Conservation (phyloP, 78 protist species). For the Dictyostelium intermedium region DNA sequence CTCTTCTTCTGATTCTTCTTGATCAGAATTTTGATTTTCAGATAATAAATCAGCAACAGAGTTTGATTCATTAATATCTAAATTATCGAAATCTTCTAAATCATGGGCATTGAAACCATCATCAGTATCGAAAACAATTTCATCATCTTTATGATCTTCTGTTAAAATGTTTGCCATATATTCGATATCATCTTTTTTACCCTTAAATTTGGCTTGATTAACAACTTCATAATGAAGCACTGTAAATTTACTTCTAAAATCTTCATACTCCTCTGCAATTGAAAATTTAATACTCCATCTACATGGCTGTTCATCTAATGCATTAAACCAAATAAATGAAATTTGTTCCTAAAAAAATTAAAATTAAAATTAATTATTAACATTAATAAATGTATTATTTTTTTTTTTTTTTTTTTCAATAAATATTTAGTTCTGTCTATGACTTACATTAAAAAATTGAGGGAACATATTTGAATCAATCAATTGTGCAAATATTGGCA, state of each 20-base stretch:
- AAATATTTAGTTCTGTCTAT: not conserved
- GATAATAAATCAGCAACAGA: not conserved
- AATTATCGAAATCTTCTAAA: conserved; percentile 60
- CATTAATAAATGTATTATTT: not conserved
- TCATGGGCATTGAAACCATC: conserved; percentile 59
- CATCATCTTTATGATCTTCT: conserved; percentile 38
- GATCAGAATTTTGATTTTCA: not conserved
- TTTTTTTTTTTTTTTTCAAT: not conserved
- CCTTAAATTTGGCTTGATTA: conserved; percentile 50
- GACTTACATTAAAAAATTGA: conserved; percentile 47
- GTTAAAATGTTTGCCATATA: conserved; percentile 45
- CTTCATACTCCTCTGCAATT: conserved; percentile 21
- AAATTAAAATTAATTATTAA: not conserved
- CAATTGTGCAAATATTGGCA: conserved; percentile 30
- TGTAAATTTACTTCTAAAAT: conserved; percentile 42
- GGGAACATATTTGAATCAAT: conserved; percentile 66
- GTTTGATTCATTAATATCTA: not conserved
- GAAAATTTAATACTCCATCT: conserved; percentile 72
- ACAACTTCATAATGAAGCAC: conserved; percentile 26
- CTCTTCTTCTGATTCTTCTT: not conserved
- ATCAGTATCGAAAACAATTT: conserved; percentile 54
- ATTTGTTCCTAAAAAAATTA: conserved; percentile 32
- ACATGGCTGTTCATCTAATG: not conserved
- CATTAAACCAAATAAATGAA: conserved; percentile 64
- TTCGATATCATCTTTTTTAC: conserved; percentile 61